Conservation (phyloP, 371 early-diverging fungal genomes). For the Haplosporangium sp. region DNA sequence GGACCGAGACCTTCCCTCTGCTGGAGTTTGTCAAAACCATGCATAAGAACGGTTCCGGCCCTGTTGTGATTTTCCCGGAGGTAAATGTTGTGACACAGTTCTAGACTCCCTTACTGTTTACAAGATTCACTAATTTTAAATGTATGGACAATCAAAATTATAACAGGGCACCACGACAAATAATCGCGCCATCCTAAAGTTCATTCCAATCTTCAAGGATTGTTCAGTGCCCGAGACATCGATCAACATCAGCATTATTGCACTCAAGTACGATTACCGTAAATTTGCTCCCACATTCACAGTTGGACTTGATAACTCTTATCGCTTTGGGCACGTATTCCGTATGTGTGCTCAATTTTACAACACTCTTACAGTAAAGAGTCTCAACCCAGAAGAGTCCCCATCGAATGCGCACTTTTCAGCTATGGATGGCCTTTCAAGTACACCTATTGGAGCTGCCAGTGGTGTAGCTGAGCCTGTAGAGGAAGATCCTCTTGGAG, state of each 20-base stretch:
- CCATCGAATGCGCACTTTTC: slow-evolving; percentile 55
- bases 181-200: slow-evolving; percentile 84
- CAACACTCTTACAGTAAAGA: slow-evolving; percentile 69
- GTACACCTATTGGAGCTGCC: slow-evolving; percentile 47
- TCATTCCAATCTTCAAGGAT: slow-evolving; percentile 75
- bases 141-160: not conserved
- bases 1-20: slow-evolving; percentile 56
- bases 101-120: not conserved
- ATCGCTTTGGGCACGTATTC: slow-evolving; percentile 67
- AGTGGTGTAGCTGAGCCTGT: slow-evolving; percentile 53
- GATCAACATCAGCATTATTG: slow-evolving; percentile 67
- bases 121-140: not conserved
- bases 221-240: slow-evolving; percentile 65
- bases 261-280: slow-evolving; percentile 81
- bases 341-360: slow-evolving; percentile 70
- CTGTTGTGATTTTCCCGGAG: slow-evolving; percentile 88
- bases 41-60: slow-evolving; percentile 63
- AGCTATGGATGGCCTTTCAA: slow-evolving; percentile 29
- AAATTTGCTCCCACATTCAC: slow-evolving; percentile 77
- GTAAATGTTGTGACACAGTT: slow-evolving; percentile 35
- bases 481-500: slow-evolving; percentile 68
- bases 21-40: slow-evolving; percentile 66
- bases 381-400: slow-evolving; percentile 65
- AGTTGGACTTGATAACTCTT: slow-evolving; percentile 60
- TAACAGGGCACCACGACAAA: slow-evolving; percentile 87